phyloP scores from a whole-genome alignment of 169 alveolate species.

The Eimeria praecox region DNA sequence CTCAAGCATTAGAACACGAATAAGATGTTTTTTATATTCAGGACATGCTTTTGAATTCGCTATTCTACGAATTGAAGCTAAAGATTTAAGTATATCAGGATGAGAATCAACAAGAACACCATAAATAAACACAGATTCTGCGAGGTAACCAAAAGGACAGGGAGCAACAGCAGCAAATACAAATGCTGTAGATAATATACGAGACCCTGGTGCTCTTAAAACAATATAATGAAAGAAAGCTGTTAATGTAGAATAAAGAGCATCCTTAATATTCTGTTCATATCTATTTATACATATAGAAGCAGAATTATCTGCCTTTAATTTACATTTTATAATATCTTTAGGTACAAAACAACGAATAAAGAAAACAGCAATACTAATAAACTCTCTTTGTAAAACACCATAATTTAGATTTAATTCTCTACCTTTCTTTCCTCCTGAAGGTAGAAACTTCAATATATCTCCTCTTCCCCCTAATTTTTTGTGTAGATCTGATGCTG shows the following conservation, averaged over 20 bases:
- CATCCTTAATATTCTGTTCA: not conserved
- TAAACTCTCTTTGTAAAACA: not conserved
- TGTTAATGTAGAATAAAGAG: not conserved
- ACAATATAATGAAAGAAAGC: not conserved
- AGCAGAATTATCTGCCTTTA: not conserved
- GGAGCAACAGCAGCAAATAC: slow-evolving; percentile 14
- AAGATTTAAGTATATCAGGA: not conserved
- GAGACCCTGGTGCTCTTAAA: not conserved
- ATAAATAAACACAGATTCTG: not conserved
- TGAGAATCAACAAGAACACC: not conserved
- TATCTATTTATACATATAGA: not conserved
- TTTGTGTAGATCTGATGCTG: slow-evolving; percentile 19
- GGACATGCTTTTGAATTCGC: slow-evolving; percentile 2
- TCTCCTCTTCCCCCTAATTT: slow-evolving; percentile 11
- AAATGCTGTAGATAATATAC: not conserved
- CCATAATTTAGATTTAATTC: not conserved
- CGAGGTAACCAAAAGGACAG: slow-evolving; percentile 35
- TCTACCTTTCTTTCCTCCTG: not conserved
- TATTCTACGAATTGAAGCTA: not conserved
- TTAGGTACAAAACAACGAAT: not conserved
- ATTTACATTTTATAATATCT: not conserved
- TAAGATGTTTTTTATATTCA: not conserved
- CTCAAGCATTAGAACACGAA: not conserved
- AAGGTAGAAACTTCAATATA: not conserved
- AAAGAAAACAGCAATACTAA: not conserved